Conservation (phyloP, 225 moss, liverwort and hornwort species). For the Physcomitrellopsis africana region DNA sequence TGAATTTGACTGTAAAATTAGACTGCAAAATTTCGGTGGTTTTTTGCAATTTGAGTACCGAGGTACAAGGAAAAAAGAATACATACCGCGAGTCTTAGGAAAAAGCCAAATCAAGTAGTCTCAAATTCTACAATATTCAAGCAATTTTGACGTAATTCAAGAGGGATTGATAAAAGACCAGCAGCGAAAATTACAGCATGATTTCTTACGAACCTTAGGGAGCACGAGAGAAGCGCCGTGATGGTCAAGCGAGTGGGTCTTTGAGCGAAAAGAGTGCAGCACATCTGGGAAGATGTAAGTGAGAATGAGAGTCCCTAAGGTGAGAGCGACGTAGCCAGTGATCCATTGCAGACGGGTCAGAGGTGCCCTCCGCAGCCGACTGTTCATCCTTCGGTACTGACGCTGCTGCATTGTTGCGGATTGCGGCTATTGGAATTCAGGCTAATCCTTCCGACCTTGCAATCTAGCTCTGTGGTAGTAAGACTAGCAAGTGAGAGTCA, state of each 20-base stretch:
- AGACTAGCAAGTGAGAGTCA: too few relatives aligned
- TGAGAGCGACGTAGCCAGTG: conserved; percentile 62
- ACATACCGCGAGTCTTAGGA: too few relatives aligned
- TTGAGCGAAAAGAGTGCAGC: conserved; percentile 46
- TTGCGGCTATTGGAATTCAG: not conserved
- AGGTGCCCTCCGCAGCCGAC: conserved; percentile 45
- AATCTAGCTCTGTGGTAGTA: not conserved
- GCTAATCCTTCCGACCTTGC: not conserved
- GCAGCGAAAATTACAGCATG: too few relatives aligned
- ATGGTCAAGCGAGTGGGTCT: not conserved
- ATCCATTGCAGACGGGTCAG: conserved; percentile 62
- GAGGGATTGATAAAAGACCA: too few relatives aligned
- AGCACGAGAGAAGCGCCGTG: not conserved
- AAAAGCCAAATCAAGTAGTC: too few relatives aligned
- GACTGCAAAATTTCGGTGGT: too few relatives aligned
- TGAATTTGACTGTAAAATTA: too few relatives aligned
- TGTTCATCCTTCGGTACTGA: conserved; percentile 52
- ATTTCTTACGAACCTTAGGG: conserved; percentile 27
- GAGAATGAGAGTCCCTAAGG: conserved; percentile 55
- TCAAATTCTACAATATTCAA: too few relatives aligned
- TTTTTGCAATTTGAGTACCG: too few relatives aligned
- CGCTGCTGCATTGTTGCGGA: conserved; percentile 58
- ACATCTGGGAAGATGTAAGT: conserved; percentile 62
- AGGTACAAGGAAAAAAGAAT: too few relatives aligned
- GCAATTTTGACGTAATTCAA: too few relatives aligned